phyloP scores from a whole-genome alignment of 306 rosid species.

The Cicer arietinum region DNA sequence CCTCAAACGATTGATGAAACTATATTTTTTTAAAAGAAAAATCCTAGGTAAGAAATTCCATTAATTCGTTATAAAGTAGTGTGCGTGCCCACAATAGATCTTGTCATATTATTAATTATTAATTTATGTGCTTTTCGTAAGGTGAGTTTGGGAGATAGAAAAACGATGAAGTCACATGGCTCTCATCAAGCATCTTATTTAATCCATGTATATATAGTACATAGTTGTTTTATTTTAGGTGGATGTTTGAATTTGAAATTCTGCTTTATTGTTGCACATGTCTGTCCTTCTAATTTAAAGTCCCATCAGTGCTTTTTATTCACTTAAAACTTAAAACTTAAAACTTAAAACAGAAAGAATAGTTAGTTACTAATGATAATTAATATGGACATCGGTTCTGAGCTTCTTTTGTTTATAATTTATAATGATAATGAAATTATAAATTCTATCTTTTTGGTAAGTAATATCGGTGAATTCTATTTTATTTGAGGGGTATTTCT shows the following conservation, averaged over 20 bases:
- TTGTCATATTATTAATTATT: slow-evolving; percentile 13
- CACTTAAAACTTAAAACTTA: too few relatives aligned
- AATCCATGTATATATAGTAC: slow-evolving; percentile 42
- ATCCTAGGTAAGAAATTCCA: slow-evolving; percentile 29
- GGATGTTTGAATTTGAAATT: slow-evolving; percentile 37
- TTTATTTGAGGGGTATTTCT: neutral
- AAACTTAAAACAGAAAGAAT: too few relatives aligned
- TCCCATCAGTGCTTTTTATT: neutral
- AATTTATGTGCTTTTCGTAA: slow-evolving; percentile 40
- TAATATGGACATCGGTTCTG: too few relatives aligned
- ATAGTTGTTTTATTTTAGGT: slow-evolving; percentile 44
- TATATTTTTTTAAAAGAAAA: neutral
- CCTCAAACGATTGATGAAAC: slow-evolving; percentile 36
- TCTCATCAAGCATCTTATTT: slow-evolving; percentile 56
- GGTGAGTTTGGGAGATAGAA: slow-evolving; percentile 40
- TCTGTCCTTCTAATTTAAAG: slow-evolving; percentile 42
- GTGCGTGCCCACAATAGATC: slow-evolving; percentile 44
- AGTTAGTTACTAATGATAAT: too few relatives aligned
- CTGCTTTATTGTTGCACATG: slow-evolving; percentile 46
- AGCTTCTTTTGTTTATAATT: neutral
- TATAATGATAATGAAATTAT: neutral
- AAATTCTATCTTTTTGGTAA: too few relatives aligned
- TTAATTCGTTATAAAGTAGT: slow-evolving; percentile 33
- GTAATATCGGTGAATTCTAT: too few relatives aligned
- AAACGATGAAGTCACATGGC: slow-evolving; percentile 59